Evolutionary conservation across 306 rosid genomes (phyloP), one percentile per base, ranked within the genome.

Genomic region (Malus orientalis): DNA sequence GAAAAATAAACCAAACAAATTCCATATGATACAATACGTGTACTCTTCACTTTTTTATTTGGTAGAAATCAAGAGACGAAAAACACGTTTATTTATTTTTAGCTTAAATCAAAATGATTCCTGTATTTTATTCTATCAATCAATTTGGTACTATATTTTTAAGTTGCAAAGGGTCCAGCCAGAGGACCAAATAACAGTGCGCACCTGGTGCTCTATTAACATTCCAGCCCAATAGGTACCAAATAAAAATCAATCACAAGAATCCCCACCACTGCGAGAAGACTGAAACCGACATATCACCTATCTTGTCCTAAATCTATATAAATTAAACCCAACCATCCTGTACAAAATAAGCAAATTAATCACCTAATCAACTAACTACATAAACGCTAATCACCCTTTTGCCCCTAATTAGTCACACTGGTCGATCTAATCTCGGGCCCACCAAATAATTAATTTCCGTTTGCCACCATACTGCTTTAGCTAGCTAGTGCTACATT

Each of bases 301-400:
- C 9, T 57, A 19, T 72, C 82, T 65, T 61, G 75, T 32, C 65
- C 66, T 27, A 53, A 61, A 22, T 32, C 23, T n/a, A 23, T 4
- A 4, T 23, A 29, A 32, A 71, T 74, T n/a, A 38, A 19, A 25
- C 65, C 15, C 47, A 32, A 64, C 45, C 69, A 2, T 36, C 16
- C 76, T 83, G 80, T 89, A 89, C 87, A 88, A 60, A 81, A 58
- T 74, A 77, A 45, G 36, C 55, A 61, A 80, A 86, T 73, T 89
- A 80, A 81, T 82, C 69, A 11, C 75, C 88, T 84, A 81, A 75
- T 84, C 53, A 80, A 79, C 86, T 82, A 88, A 65, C 83, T 60
- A 71, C 58, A 40, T 58, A 10, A 63, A 5, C 55, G 3, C 20
- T 51, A 51, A 4, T 51, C 6, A 15, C 55, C 55, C 55, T 51